Percentiles rank a stretch among this genome's conserved stretches.
These are phyloP conservation scores for Onygenales sp. DNA, from an alignment of 2,329 filamentous ascomycete genomes.

Conservation along the genomic window DNA sequence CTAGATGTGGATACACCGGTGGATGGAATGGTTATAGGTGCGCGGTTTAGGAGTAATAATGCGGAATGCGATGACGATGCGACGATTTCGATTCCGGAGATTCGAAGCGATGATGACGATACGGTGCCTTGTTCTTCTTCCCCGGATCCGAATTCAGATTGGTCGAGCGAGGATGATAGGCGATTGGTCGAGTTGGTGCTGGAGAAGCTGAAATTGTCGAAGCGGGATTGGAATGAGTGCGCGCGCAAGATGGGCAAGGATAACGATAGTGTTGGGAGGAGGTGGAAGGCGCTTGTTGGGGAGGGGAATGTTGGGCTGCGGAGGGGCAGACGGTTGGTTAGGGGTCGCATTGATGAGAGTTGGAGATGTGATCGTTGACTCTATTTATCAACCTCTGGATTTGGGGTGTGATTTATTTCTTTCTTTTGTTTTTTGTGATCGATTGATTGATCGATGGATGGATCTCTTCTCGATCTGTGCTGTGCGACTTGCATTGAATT, in stretches of 20 bases:
- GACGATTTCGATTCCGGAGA: background rate
- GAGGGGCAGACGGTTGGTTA: constrained; percentile 20
- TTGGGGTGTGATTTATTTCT: background rate
- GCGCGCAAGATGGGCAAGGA: constrained; percentile 33
- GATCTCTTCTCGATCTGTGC: no score
- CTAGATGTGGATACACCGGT: constrained; percentile 21
- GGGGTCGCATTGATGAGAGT: constrained; percentile 18
- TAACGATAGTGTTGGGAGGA: constrained; percentile 29
- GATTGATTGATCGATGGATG: background rate
- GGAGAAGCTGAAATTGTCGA: constrained; percentile 34
- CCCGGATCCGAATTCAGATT: constrained; percentile 13
- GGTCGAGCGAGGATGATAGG: constrained; percentile 34
- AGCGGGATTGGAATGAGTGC: constrained; percentile 37
- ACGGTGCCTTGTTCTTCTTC: background rate
- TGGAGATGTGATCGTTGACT: constrained; percentile 12
- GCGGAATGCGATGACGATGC: background rate
- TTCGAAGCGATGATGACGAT: background rate
- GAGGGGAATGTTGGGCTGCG: constrained; percentile 35
- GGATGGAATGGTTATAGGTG: constrained; percentile 19
- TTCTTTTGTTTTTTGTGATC: background rate
- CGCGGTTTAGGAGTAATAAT: background rate
- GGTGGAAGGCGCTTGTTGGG: constrained; percentile 34
- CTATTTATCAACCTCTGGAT: background rate
- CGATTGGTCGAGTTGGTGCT: constrained; percentile 35
- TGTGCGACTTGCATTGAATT: no score